A percentile compares a stretch with the other conserved stretches of the same genome.
These are phyloP conservation scores for Cenchrus fungigraminus DNA, from an alignment of 176 grass and related monocot species.

Conservation along the genomic window DNA sequence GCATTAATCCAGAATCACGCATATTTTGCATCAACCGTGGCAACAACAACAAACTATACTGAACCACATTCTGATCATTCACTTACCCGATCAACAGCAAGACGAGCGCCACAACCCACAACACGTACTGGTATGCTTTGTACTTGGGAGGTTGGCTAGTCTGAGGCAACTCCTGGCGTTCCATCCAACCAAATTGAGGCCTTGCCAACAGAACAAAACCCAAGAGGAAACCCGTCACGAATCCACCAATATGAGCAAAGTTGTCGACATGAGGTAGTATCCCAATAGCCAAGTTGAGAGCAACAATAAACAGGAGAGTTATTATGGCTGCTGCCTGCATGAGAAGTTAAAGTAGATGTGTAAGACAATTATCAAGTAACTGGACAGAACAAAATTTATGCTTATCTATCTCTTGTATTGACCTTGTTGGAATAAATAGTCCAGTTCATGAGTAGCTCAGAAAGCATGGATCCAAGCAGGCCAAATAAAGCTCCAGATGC, in stretches of 20 bases:
- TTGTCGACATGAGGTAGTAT: constrained; percentile 78
- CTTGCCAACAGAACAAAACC: constrained; percentile 81
- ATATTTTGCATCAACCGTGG: background rate
- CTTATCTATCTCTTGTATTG: background rate
- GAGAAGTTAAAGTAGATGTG: constrained; percentile 30
- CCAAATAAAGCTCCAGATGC: constrained; percentile 98
- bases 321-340: constrained; percentile 80
- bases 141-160: constrained; percentile 86
- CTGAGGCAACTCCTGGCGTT: constrained; percentile 70
- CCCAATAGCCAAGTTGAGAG: constrained; percentile 79
- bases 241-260: constrained; percentile 86
- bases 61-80: background rate
- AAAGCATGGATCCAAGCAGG: constrained; percentile 96
- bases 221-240: constrained; percentile 72
- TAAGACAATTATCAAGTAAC: constrained; percentile 14
- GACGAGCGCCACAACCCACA: constrained; percentile 73
- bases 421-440: constrained; percentile 96
- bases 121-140: constrained; percentile 84
- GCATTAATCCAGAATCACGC: background rate
- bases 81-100: constrained; percentile 81
- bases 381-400: background rate
- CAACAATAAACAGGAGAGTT: constrained; percentile 72
- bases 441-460: constrained; percentile 98
- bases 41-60: constrained; percentile 9
- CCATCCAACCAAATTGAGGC: constrained; percentile 93